Evolutionary conservation across 805 yeast genomes (phyloP).

Genomic region (Saturnispora sanitii): DNA sequence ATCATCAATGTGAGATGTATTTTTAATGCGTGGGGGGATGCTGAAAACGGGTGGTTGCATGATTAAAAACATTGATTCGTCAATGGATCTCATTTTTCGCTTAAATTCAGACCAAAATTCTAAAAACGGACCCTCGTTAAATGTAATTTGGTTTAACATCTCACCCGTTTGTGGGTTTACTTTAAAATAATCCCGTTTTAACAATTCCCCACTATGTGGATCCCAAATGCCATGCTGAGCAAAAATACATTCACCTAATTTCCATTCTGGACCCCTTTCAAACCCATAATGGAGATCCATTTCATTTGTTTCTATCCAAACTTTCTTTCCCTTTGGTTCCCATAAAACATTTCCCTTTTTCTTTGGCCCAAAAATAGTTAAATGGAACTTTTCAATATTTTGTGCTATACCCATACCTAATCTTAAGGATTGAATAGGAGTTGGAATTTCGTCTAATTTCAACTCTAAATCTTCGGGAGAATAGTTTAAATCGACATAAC

Average conservation of each 20-base stretch:
- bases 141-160: constrained; percentile 39
- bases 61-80: constrained; percentile 43
- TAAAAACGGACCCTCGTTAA: constrained; percentile 56
- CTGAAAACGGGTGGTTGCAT: constrained; percentile 78
- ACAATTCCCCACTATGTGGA: constrained; percentile 28
- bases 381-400: constrained; percentile 58
- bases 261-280: constrained; percentile 55
- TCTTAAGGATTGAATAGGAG: constrained; percentile 61
- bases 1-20: constrained; percentile 40
- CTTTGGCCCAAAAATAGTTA: constrained; percentile 69
- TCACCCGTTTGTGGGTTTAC: constrained; percentile 30
- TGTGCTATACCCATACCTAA: constrained; percentile 72
- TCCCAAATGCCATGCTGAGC: constrained; percentile 77
- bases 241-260: constrained; percentile 68
- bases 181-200: constrained; percentile 44
- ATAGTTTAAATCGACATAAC: constrained; percentile 42
- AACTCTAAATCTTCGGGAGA: constrained; percentile 57
- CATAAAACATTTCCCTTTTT: constrained; percentile 46
- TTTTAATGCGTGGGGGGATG: constrained; percentile 57
- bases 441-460: constrained; percentile 74
- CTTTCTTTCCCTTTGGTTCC: constrained; percentile 56
- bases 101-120: constrained; percentile 48
- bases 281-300: constrained; percentile 64
- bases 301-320: constrained; percentile 53
- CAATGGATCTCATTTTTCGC: constrained; percentile 35